These are phyloP conservation scores for Alternaria sp. DNA, from an alignment of 2,329 filamentous ascomycete species.

Conservation along the genomic window DNA sequence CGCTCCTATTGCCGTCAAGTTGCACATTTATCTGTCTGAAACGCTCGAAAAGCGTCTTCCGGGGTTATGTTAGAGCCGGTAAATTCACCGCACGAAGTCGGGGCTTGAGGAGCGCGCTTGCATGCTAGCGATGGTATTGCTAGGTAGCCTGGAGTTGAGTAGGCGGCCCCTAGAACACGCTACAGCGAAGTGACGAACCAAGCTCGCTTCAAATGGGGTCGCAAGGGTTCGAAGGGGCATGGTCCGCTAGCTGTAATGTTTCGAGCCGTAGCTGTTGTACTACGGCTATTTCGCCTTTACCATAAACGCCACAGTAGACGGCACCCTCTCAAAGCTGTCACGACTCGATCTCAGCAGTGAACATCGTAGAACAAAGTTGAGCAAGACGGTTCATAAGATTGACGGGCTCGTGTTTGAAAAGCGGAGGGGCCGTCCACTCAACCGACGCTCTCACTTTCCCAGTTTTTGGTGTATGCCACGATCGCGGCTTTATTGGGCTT, in stretches of 20 bases:
- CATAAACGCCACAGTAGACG: slow-evolving; percentile 25
- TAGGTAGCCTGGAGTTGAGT: not conserved
- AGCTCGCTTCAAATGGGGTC: slow-evolving; percentile 15
- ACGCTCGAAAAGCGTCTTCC: slow-evolving; percentile 10
- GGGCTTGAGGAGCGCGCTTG: not conserved
- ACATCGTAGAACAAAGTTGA: slow-evolving; percentile 16
- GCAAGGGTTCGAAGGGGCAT: slow-evolving; percentile 13
- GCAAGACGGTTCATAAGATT: slow-evolving; percentile 18
- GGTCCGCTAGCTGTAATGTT: slow-evolving; percentile 24
- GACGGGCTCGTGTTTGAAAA: slow-evolving; percentile 15
- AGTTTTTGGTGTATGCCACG: slow-evolving; percentile 14
- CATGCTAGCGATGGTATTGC: not conserved
- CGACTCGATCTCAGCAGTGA: slow-evolving; percentile 22
- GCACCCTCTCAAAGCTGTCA: slow-evolving; percentile 13
- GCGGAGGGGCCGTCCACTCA: slow-evolving; percentile 24
- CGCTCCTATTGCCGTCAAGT: slow-evolving; percentile 12
- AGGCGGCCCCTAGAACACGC: slow-evolving; percentile 1
- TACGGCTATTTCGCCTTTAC: slow-evolving; percentile 20
- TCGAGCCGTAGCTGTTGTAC: slow-evolving; percentile 16
- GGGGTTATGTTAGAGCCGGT: not conserved
- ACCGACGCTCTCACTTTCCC: slow-evolving; percentile 19
- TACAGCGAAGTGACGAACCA: slow-evolving; percentile 5
- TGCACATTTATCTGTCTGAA: slow-evolving; percentile 13
- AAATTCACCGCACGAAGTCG: not conserved
- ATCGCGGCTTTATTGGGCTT: slow-evolving; percentile 21